Base-by-base conservation (phyloP, 2,329 filamentous ascomycete genomes). In the Fulvia fulva region DNA sequence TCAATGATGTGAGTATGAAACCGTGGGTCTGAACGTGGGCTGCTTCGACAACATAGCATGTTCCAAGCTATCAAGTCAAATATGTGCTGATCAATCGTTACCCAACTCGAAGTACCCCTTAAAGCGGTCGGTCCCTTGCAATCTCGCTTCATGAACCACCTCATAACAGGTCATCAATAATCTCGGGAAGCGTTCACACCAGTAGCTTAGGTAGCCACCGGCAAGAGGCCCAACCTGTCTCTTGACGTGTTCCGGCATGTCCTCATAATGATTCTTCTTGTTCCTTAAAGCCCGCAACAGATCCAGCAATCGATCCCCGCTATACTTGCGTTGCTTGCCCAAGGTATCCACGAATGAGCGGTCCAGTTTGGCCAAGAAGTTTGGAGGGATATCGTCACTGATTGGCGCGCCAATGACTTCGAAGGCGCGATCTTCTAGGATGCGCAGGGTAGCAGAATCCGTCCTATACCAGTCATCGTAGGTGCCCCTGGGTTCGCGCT, bases 211-310 rank as follows among this genome's bases (percentile, higher is more conserved):
- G 70, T 96, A 97, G 2, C 71, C 71, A 0, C 90, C 90, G 14
- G 91, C 87, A 0, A 91, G 88, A 59, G 8, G 76, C 0, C 91
- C 91, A 0, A 96, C 89, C 66, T 82, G 80, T 51, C 79, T 79
- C 75, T 87, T 93, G 62, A 96, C 82, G 51, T 85, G 77, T 14
- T 92, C 89, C 6, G 89, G 83, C 90, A 99, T 93, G 73, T 99
- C 94, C 70, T 96, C 92, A 72, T 97, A 99, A 71, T 99, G 94
- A 64, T 97, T 96, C 68, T 89, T 90, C 83, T 99, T 99, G 76
- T 99, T 99, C 23, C 94, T 82, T 56, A 99, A 78, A 1, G 93
- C 94, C 1, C 94, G 84, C 21, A 99, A 77, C 22, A 99, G 80
- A 74, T 99, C 94, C 55, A 99, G 77, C 71, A 99, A 83, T 49